Conservation (phyloP, 495 filamentous ascomycete species). For the Parathielavia hyrcaniae region DNA sequence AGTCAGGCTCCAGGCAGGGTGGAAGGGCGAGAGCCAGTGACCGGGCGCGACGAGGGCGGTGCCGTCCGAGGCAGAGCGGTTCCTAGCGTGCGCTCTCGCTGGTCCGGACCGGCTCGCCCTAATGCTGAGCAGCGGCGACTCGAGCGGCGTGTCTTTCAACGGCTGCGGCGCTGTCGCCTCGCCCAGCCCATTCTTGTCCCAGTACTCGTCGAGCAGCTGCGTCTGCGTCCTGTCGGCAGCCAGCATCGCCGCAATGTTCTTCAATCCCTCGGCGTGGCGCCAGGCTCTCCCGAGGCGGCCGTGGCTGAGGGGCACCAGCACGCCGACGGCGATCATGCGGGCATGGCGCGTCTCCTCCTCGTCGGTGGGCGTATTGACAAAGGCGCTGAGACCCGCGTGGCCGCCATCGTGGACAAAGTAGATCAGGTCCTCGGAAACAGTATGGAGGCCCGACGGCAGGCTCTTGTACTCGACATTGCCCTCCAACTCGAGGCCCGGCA, state of each 20-base stretch:
- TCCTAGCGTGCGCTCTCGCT: constrained; percentile 44
- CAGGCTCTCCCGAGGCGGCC: constrained; percentile 84
- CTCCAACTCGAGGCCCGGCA: constrained; percentile 70
- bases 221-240: constrained; percentile 51
- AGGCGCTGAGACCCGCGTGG: constrained; percentile 88
- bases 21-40: constrained; percentile 66
- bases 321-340: constrained; percentile 84
- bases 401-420: constrained; percentile 79
- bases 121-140: constrained; percentile 42
- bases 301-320: constrained; percentile 77
- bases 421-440: constrained; percentile 79
- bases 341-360: constrained; percentile 75
- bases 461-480: constrained; percentile 91
- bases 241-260: constrained; percentile 60
- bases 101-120: constrained; percentile 27
- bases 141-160: constrained; percentile 51
- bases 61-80: constrained; percentile 56
- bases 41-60: constrained; percentile 57
- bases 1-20: constrained; percentile 78
- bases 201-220: constrained; percentile 67
- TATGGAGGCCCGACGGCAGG: constrained; percentile 86
- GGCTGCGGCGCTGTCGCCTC: constrained; percentile 43
- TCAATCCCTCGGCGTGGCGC: constrained; percentile 73
- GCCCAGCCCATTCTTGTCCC: constrained; percentile 58
- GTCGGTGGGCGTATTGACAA: constrained; percentile 74